Percentiles rank a stretch among this genome's conserved stretches.
phyloP scores from a whole-genome alignment of 2,329 filamentous ascomycete genomes.

The Microcera coccophila region DNA sequence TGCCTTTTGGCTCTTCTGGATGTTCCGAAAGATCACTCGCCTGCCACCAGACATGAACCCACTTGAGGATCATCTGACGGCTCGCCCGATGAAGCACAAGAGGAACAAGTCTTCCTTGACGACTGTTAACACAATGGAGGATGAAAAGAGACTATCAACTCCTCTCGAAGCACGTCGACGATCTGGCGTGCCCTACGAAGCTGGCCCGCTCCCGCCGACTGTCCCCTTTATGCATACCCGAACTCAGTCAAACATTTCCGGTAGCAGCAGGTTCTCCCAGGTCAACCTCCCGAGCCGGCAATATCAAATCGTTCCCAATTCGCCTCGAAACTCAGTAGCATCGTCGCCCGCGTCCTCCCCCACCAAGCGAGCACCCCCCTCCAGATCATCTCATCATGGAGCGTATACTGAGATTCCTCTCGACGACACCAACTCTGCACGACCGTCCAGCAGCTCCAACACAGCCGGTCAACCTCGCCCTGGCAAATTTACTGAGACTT shows the following conservation, averaged over 20 bases:
- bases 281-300: conserved; percentile 53
- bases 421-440: conserved; percentile 34
- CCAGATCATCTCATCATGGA: conserved; percentile 35
- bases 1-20: conserved; percentile 69
- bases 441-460: conserved; percentile 20
- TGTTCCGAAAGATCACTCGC: conserved; percentile 76
- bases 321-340: conserved; percentile 42
- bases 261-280: conserved; percentile 52
- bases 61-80: conserved; percentile 78
- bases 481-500: conserved; percentile 51
- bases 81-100: conserved; percentile 66
- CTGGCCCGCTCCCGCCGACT: conserved; percentile 47
- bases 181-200: conserved; percentile 44
- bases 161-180: conserved; percentile 40
- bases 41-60: conserved; percentile 96
- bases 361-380: conserved; percentile 46
- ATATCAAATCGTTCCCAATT: conserved; percentile 48
- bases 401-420: conserved; percentile 51
- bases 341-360: conserved; percentile 42
- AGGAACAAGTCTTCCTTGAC: conserved; percentile 62
- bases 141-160: conserved; percentile 59
- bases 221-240: conserved; percentile 82
- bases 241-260: conserved; percentile 55
- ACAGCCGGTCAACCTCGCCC: conserved; percentile 33
- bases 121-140: conserved; percentile 40